Conservation (phyloP, 2,329 filamentous ascomycete genomes). For the Aspergillus sp. region DNA sequence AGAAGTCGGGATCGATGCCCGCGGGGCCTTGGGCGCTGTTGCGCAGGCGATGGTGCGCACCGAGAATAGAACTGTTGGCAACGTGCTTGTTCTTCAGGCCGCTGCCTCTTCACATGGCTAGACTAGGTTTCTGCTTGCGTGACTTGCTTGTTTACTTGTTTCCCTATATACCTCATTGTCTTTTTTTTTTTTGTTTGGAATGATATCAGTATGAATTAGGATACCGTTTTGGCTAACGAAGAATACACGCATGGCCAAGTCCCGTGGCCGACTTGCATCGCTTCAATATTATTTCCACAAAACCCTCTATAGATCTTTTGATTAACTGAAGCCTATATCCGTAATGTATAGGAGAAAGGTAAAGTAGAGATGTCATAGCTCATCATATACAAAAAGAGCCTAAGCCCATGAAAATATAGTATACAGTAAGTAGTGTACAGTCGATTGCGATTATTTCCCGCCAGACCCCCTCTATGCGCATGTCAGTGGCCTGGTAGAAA, state of each 20-base stretch:
- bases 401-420: neutral
- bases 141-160: neutral
- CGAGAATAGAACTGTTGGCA: slow-evolving; percentile 60
- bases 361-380: slow-evolving; percentile 11
- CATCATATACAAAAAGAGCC: slow-evolving; percentile 1
- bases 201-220: neutral
- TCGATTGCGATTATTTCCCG: neutral
- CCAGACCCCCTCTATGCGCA: too few species aligned
- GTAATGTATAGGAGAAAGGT: neutral
- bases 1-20: slow-evolving; percentile 33
- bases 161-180: neutral
- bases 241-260: neutral
- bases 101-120: slow-evolving; percentile 17
- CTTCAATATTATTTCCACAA: too few species aligned
- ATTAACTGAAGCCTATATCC: too few species aligned
- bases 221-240: neutral
- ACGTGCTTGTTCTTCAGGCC: slow-evolving; percentile 70
- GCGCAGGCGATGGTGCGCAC: slow-evolving; percentile 52
- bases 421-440: neutral
- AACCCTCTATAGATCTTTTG: too few species aligned
- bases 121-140: neutral
- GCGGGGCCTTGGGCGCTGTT: slow-evolving; percentile 33
- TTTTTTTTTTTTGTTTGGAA: neutral
- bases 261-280: neutral
- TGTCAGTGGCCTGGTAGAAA: too few species aligned